Evolutionary conservation across 2,329 filamentous ascomycete species (phyloP), one percentile per base, ranked within the genome.

Genomic region (Microdochium nivale): DNA sequence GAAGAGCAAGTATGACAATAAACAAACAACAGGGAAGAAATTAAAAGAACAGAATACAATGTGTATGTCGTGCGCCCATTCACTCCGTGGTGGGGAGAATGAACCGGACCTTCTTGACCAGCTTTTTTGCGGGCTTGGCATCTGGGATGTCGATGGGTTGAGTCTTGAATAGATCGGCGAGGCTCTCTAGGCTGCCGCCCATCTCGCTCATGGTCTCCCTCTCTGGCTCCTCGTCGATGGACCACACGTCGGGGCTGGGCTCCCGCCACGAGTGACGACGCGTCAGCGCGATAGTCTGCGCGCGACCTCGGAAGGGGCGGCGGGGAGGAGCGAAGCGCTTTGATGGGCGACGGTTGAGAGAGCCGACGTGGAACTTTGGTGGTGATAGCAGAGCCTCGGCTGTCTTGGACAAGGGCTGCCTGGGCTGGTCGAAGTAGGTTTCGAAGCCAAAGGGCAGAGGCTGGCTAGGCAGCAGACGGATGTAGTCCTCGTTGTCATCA

Each of bases 171-270:
- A 55, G 57, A 9, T 60, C 55, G 14, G 59, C 58, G 25, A 67
- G 61, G 49, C 65, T 62, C 50, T 63, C 57, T 32, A 65, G 58
- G 56, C 66, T 67, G 10, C 65, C 56, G 0, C 65, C 69, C 60
- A 67, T 63, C 60, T 76, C 72, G 55, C 71, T 73, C 65, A 70
- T 64, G 24, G 74, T 62, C 58, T 79, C 76, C 59, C 77, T 76
- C 65, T 80, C 78, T 1, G 75, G 74, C 66, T 81, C 78, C 62
- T 82, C 79, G 63, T 79, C 74, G 52, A 82, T 82, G 27, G 76
- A 76, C 74, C 78, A 82, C 3, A 82, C 79, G 50, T 81, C 78
- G 0, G 78, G 78, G 59, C 78, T 81, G 7, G 79, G 79, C 64
- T 79, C 74, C 35, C 78, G 69, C 79, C 79, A 82, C 1, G 79